Conservation (phyloP, 805 yeast genomes). For the Metschnikowia baotianmanensis region DNA sequence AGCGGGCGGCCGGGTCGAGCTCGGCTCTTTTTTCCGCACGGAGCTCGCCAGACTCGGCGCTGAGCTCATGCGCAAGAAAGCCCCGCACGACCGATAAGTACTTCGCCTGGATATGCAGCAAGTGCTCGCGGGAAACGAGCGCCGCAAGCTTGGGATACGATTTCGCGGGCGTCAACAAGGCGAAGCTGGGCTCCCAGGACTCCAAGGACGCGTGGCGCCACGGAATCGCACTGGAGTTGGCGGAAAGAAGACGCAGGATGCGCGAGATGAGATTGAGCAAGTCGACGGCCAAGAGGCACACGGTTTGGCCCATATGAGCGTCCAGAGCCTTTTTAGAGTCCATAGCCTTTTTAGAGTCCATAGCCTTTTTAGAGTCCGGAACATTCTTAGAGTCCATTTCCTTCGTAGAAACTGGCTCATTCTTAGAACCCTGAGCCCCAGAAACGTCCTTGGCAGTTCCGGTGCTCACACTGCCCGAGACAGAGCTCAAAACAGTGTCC, state of each 20-base stretch:
- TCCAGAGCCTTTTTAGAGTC: no score
- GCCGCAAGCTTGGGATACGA: constrained; percentile 11
- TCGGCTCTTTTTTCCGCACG: constrained; percentile 13
- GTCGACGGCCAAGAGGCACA: constrained; percentile 23
- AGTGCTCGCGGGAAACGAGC: constrained; percentile 21
- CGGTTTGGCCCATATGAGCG: constrained; percentile 12
- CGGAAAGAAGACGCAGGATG: constrained; percentile 32
- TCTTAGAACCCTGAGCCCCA: no score
- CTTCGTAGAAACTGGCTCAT: no score
- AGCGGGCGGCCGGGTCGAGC: constrained; percentile 16
- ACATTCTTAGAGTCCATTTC: no score
- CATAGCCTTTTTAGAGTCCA: no score
- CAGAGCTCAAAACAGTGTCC: constrained; percentile 27
- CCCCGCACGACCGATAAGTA: constrained; percentile 39
- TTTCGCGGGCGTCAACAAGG: constrained; percentile 25
- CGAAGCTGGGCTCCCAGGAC: constrained; percentile 44
- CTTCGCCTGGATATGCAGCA: constrained; percentile 33
- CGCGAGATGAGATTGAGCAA: constrained; percentile 32
- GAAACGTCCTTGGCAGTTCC: no score
- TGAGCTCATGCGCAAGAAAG: constrained; percentile 27
- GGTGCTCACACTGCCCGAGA: no score
- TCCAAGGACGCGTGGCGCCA: constrained; percentile 43
- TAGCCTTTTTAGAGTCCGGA: no score
- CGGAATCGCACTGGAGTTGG: constrained; percentile 35
- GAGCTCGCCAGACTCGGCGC: constrained; percentile 25